Evolutionary conservation across 192 early-diverging fungal species (phyloP).

Genomic region (Podila minutissima): DNA sequence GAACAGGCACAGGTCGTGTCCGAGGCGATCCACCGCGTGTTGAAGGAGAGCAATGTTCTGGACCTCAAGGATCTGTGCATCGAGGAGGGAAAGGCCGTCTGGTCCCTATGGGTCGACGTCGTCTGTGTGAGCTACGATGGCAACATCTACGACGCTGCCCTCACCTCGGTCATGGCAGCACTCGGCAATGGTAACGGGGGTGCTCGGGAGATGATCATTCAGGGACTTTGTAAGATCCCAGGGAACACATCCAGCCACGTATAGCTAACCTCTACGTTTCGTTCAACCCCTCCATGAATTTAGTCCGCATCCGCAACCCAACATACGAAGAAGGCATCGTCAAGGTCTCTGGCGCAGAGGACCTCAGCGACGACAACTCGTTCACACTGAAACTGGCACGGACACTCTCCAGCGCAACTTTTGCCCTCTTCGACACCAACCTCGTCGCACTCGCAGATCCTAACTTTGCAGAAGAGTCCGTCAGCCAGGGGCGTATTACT

Average conservation of each 20-base stretch:
- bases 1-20: slow-evolving; percentile 86
- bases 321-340: slow-evolving; percentile 72
- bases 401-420: slow-evolving; percentile 66
- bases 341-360: slow-evolving; percentile 64
- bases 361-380: slow-evolving; percentile 33
- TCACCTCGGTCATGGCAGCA: slow-evolving; percentile 83
- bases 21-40: slow-evolving; percentile 77
- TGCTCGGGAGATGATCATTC: not conserved
- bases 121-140: slow-evolving; percentile 94
- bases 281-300: not conserved
- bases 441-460: slow-evolving; percentile 71
- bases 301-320: slow-evolving; percentile 79
- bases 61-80: slow-evolving; percentile 82
- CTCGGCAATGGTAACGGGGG: slow-evolving; percentile 66
- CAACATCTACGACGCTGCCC: slow-evolving; percentile 86
- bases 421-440: slow-evolving; percentile 70
- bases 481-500: slow-evolving; percentile 63
- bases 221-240: not conserved
- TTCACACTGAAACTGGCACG: slow-evolving; percentile 61
- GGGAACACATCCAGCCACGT: not conserved
- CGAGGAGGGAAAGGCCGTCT: slow-evolving; percentile 80
- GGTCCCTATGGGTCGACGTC: slow-evolving; percentile 90
- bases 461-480: slow-evolving; percentile 72
- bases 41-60: slow-evolving; percentile 68
- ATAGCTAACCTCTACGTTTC: not conserved